Conservation (phyloP, 2,329 filamentous ascomycete species). For the Colletotrichum salicis region DNA sequence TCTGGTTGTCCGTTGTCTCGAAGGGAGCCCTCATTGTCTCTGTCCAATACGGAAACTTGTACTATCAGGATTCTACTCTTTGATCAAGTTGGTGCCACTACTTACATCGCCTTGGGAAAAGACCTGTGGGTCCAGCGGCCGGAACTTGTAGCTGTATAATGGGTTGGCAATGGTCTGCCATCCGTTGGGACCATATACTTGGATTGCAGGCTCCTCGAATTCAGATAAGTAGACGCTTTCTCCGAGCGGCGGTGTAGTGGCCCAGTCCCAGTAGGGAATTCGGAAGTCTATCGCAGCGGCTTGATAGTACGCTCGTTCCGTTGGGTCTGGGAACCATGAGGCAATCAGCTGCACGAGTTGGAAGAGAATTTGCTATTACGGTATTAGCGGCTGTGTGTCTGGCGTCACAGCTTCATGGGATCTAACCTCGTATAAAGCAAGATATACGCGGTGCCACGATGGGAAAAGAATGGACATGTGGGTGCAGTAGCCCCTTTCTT, state of each 20-base stretch:
- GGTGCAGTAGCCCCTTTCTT: conserved; percentile 77
- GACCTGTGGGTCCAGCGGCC: conserved; percentile 66
- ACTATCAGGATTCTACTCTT: background rate
- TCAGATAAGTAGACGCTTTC: conserved; percentile 58
- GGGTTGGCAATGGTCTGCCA: conserved; percentile 69
- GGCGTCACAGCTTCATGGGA: background rate
- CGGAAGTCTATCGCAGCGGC: conserved; percentile 62
- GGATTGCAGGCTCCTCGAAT: conserved; percentile 60
- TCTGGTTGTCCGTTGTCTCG: conserved; percentile 65
- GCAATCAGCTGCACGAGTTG: conserved; percentile 54
- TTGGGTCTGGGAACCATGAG: conserved; percentile 55
- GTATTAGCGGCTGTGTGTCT: background rate
- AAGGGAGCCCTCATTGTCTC: conserved; percentile 54
- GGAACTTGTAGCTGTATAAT: conserved; percentile 69
- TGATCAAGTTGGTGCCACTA: conserved; percentile 25
- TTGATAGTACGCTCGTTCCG: conserved; percentile 60
- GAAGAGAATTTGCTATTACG: conserved; percentile 51
- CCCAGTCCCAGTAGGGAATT: conserved; percentile 71
- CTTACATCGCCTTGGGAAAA: conserved; percentile 71
- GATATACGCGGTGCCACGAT: conserved; percentile 85
- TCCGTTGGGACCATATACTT: conserved; percentile 66
- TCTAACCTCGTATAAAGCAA: conserved; percentile 68
- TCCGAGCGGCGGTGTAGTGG: conserved; percentile 57
- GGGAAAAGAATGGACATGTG: conserved; percentile 82
- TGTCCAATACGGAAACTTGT: conserved; percentile 67